These are phyloP conservation scores for Nicotiana tomentosiformis DNA, from an alignment of 257 asterid species.

Conservation along the genomic window DNA sequence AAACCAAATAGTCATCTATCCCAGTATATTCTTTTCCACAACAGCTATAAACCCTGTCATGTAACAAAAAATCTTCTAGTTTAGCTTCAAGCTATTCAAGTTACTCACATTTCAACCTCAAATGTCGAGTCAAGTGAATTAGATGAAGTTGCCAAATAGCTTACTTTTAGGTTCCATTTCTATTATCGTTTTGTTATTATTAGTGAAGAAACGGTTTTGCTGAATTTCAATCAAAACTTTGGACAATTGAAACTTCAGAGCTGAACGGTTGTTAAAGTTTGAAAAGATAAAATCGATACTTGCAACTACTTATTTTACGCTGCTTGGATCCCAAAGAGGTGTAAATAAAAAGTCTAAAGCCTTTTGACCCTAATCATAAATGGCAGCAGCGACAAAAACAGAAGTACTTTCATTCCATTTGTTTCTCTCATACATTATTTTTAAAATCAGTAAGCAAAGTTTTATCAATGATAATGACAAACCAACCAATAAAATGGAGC, in stretches of 20 bases:
- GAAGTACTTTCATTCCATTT: not conserved
- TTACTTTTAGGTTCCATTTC: not conserved
- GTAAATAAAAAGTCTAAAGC: not conserved
- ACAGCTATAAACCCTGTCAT: not conserved
- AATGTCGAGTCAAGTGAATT: not conserved
- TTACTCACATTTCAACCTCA: not conserved
- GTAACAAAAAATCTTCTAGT: not conserved
- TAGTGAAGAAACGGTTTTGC: not conserved
- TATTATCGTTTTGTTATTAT: not conserved
- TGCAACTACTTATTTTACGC: not conserved
- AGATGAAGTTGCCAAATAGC: not conserved
- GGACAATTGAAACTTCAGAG: not conserved
- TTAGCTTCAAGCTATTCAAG: not conserved
- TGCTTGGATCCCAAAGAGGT: conserved; percentile 2
- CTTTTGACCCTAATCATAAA: not conserved
- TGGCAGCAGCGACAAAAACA: not conserved
- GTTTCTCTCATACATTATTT: not conserved
- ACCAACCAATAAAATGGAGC: not conserved
- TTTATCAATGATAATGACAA: not conserved
- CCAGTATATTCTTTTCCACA: not conserved
- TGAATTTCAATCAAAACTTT: not conserved
- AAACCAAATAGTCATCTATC: not conserved
- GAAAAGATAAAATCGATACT: not conserved
- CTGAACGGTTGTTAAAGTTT: not conserved
- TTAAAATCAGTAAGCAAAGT: not conserved